Percentiles rank a stretch among this genome's conserved stretches.
Conservation (phyloP, 1,139 yeast species). For the Hansenula lynferdii region DNA sequence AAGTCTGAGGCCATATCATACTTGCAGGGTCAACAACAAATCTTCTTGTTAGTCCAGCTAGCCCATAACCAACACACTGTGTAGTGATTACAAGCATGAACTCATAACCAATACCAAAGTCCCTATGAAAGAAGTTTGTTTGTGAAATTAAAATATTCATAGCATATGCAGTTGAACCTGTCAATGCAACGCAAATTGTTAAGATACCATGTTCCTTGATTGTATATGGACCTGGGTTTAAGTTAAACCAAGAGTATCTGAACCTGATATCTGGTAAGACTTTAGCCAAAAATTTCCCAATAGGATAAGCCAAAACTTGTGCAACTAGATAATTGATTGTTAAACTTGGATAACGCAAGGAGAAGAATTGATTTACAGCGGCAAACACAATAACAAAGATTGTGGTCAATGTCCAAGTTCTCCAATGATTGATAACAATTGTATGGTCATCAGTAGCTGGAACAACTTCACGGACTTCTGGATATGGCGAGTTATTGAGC, state of each 20-base stretch:
- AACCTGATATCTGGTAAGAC: too few relatives aligned
- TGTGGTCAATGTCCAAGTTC: constrained; percentile 53
- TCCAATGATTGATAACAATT: constrained; percentile 53
- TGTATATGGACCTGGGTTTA: constrained; percentile 21
- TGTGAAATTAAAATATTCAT: constrained; percentile 54
- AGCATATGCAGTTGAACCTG: constrained; percentile 59
- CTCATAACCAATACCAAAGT: constrained; percentile 46
- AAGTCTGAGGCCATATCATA: constrained; percentile 61
- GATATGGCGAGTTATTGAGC: constrained; percentile 63
- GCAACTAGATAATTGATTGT: constrained; percentile 50
- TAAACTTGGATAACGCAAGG: constrained; percentile 54
- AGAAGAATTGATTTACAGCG: constrained; percentile 55
- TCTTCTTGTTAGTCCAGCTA: constrained; percentile 56
- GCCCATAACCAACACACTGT: constrained; percentile 60
- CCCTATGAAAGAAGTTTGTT: constrained; percentile 47
- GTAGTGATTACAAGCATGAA: constrained; percentile 49
- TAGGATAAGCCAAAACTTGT: constrained; percentile 58
- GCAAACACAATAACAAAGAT: constrained; percentile 56
- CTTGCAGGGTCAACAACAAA: constrained; percentile 57
- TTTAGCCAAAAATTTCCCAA: constrained; percentile 44
- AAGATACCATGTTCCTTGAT: constrained; percentile 63
- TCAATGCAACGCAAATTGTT: constrained; percentile 54
- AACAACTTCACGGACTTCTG: constrained; percentile 19
- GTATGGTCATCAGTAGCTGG: constrained; percentile 54
- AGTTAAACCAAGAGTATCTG: too few relatives aligned